Evolutionary conservation across 1,284 basidiomycete species (phyloP).

Genomic region (Tilletiopsis washingtonensis): DNA sequence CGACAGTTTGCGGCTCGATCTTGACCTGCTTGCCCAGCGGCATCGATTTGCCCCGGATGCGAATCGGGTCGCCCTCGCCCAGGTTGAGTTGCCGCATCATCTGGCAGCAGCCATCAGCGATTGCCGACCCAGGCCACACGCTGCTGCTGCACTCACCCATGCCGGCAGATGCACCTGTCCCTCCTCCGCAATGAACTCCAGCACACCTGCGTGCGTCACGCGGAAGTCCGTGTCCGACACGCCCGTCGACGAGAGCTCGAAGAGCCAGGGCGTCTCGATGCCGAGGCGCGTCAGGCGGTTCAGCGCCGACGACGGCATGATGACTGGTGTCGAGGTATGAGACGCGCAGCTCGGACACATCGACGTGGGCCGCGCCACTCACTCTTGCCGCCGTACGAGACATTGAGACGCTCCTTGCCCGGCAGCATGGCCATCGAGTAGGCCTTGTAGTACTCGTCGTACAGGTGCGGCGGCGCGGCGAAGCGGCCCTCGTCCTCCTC

Average conservation of each 20-base stretch:
- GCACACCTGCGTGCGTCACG: conserved; percentile 84
- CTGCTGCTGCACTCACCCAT: conserved; percentile 57
- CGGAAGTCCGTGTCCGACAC: conserved; percentile 13
- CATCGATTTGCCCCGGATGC: conserved; percentile 77
- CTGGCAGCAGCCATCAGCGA: conserved; percentile 35
- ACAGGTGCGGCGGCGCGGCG: conserved; percentile 33
- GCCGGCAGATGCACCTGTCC: conserved; percentile 90
- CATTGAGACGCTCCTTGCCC: conserved; percentile 69
- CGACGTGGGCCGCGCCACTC: conserved; percentile 48
- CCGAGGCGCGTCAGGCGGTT: conserved; percentile 81
- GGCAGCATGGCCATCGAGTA: conserved; percentile 80
- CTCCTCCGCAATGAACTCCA: conserved; percentile 97
- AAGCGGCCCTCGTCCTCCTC: conserved; percentile 26
- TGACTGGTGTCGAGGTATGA: conserved; percentile 64
- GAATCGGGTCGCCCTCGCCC: conserved; percentile 88
- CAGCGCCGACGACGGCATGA: conserved; percentile 92
- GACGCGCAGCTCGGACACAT: too few species aligned
- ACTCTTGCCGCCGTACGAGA: conserved; percentile 97
- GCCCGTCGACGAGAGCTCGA: conserved; percentile 78
- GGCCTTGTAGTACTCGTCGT: conserved; percentile 51
- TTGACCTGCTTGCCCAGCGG: conserved; percentile 95
- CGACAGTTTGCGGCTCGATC: conserved; percentile 86
- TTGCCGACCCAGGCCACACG: not conserved
- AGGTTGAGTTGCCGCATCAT: conserved; percentile 96
- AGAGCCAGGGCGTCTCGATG: conserved; percentile 89